Percentiles rank a stretch among this genome's conserved stretches.
These are phyloP conservation scores for Berkeleyomyces rouxiae DNA, from an alignment of 2,329 filamentous ascomycete genomes.

Conservation along the genomic window DNA sequence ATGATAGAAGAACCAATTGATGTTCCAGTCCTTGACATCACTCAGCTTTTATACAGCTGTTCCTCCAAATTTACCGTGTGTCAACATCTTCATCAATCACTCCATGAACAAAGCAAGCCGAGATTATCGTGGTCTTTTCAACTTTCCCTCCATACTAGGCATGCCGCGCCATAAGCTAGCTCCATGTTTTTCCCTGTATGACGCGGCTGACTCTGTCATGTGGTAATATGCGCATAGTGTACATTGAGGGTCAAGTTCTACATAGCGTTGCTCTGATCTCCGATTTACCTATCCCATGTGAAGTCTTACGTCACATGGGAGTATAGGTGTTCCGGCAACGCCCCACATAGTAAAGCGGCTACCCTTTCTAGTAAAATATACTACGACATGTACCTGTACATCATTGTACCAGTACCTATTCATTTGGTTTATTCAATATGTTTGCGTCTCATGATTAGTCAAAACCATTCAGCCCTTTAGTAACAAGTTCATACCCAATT, in stretches of 20 bases:
- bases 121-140: not conserved
- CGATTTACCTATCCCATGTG: no score
- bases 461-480: not conserved
- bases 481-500: not conserved
- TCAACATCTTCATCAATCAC: not conserved
- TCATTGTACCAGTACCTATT: not conserved
- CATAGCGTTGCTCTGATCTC: no score
- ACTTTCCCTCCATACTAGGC: not conserved
- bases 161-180: not conserved
- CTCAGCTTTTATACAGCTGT: not conserved
- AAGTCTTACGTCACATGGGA: no score
- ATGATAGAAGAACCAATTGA: not conserved
- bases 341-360: no score
- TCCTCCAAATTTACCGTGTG: not conserved
- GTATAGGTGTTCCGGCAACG: no score
- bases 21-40: not conserved
- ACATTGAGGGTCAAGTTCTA: no score
- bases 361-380: no score
- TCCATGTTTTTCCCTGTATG: not conserved
- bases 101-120: not conserved
- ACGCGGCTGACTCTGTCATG: constrained; percentile 2
- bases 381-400: not conserved
- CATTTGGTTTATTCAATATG: not conserved
- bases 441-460: not conserved
- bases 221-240: no score